phyloP scores from a whole-genome alignment of 257 asterid genomes.

The Solanum peruvianum region DNA sequence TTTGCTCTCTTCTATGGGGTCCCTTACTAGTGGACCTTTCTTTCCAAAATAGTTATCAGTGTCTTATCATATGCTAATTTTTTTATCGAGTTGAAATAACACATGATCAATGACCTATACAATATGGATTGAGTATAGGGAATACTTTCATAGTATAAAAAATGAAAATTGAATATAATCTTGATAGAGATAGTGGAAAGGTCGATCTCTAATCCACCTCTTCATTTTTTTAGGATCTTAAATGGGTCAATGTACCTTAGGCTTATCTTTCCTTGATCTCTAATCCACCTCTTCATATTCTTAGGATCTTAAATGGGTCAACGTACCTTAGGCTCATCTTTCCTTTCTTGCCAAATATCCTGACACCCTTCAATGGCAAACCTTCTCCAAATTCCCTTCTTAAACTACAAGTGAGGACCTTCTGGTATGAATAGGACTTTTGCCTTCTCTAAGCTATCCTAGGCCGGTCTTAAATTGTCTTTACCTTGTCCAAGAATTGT shows the following conservation, averaged over 20 bases:
- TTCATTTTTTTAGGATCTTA: too few relatives aligned
- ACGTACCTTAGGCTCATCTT: neutral
- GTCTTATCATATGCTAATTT: neutral
- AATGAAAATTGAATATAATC: too few relatives aligned
- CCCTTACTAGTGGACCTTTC: neutral
- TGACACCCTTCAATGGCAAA: neutral
- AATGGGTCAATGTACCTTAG: too few relatives aligned
- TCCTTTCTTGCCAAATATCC: neutral
- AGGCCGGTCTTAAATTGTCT: neutral
- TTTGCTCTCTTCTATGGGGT: neutral
- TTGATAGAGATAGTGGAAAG: neutral
- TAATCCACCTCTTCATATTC: neutral
- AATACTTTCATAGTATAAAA: neutral
- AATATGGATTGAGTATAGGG: neutral
- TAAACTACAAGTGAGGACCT: neutral
- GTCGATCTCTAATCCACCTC: neutral
- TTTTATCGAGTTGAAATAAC: too few relatives aligned
- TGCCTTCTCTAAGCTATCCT: neutral
- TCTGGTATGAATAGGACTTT: neutral
- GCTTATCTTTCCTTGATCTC: neutral
- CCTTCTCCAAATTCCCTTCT: neutral
- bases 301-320: too few relatives aligned
- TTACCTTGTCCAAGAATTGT: neutral
- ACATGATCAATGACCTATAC: neutral
- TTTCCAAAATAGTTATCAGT: neutral